Evolutionary conservation across 495 filamentous ascomycete genomes (phyloP).

Genomic region (Parathielavia appendiculata): DNA sequence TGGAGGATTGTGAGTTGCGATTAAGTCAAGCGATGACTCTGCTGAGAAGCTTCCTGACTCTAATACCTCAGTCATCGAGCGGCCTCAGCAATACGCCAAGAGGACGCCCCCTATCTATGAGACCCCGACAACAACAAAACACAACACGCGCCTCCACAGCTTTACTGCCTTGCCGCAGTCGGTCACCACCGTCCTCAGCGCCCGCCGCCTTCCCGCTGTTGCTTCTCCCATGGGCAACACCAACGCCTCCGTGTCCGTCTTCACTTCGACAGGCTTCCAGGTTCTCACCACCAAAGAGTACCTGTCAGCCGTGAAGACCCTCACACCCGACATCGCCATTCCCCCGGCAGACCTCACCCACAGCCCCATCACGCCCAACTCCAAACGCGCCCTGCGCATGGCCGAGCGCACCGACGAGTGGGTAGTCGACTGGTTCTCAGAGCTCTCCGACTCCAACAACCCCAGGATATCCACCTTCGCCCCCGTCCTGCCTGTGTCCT

Average conservation of each 20-base stretch:
- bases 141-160: constrained; percentile 56
- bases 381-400: constrained; percentile 75
- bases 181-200: constrained; percentile 65
- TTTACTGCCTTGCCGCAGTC: constrained; percentile 60
- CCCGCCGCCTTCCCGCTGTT: constrained; percentile 73
- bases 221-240: constrained; percentile 67
- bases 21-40: background rate
- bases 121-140: constrained; percentile 29
- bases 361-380: constrained; percentile 48
- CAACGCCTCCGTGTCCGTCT: constrained; percentile 63
- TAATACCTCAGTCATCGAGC: constrained; percentile 67
- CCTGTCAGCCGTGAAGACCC: constrained; percentile 50
- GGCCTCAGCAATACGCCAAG: constrained; percentile 43
- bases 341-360: constrained; percentile 70
- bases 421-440: constrained; percentile 64
- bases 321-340: constrained; percentile 77
- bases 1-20: constrained; percentile 83
- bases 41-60: background rate
- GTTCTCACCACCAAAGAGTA: constrained; percentile 64
- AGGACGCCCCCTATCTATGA: constrained; percentile 40
- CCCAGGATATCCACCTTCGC: constrained; percentile 59
- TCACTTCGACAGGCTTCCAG: constrained; percentile 79
- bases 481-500: constrained; percentile 71
- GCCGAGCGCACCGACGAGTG: constrained; percentile 78
- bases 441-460: constrained; percentile 35